phyloP scores from a whole-genome alignment of 2,329 filamentous ascomycete genomes.

The Calonectria leucothoes region DNA sequence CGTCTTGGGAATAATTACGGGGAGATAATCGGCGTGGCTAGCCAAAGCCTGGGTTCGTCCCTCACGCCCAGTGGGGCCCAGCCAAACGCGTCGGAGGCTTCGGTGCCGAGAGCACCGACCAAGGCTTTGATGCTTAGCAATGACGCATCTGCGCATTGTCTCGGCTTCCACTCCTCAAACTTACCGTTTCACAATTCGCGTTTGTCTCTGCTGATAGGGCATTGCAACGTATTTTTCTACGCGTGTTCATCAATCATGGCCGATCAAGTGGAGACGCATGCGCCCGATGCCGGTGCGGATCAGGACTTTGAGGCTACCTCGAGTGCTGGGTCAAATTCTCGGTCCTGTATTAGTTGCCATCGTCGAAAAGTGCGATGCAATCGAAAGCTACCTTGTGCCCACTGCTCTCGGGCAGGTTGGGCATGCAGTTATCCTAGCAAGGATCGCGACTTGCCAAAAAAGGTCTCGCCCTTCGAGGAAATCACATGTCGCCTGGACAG shows the following conservation, averaged over 20 bases:
- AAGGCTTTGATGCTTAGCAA: not conserved
- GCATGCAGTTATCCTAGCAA: not conserved
- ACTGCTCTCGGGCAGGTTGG: constrained; percentile 8
- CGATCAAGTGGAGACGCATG: not conserved
- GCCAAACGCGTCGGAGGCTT: not conserved
- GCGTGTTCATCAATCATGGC: not conserved
- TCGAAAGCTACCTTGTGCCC: constrained; percentile 14
- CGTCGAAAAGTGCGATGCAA: constrained; percentile 19
- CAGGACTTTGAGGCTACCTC: not conserved
- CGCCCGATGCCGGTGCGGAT: not conserved
- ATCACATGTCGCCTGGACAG: constrained; percentile 15
- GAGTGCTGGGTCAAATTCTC: not conserved
- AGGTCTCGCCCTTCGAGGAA: constrained; percentile 12
- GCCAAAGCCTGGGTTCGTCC: not conserved
- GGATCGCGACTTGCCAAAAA: not conserved
- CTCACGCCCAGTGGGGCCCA: not conserved
- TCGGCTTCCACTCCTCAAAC: not conserved
- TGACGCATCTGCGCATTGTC: not conserved
- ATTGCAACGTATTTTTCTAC: not conserved
- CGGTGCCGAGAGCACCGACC: constrained; percentile 1
- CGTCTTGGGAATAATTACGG: not conserved
- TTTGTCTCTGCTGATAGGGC: not conserved
- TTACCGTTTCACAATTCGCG: too few relatives aligned
- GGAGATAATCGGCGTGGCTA: not conserved
- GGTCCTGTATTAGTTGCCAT: constrained; percentile 21